Base-by-base conservation (phyloP, 225 moss, liverwort and hornwort genomes). In the Straminergon stramineum region DNA sequence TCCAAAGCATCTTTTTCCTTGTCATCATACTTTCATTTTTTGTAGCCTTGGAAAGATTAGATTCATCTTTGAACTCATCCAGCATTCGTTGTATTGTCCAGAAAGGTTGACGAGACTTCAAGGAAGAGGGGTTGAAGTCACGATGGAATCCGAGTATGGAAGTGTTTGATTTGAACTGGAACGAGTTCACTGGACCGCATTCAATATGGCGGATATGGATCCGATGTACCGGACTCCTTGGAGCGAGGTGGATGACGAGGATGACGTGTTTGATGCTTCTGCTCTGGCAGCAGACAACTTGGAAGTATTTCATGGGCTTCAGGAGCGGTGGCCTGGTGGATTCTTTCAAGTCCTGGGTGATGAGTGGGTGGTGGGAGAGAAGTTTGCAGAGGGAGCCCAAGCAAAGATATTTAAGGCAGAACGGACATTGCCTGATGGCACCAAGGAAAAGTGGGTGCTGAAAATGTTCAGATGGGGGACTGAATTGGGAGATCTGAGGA, bases 391-490 rank as follows among this genome's bases (percentile, higher is more conserved):
- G 7, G 79, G 79, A 80, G 2, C 0, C 39, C 7, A 7, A 8
- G 39, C 17, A 27, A 2, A n/a, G 5, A 27, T 80, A 39, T 18
- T 5, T 28, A n/a, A 80, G 17, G 79, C 39, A n/a, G 27, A 58
- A 0, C 55, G 3, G 8, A 58, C 39, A 11, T 17, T n/a, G 18
- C 79, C 27, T 27, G 18, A 80, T 58, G 58, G 58, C 27, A n/a
- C 58, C 58, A 58, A 80, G 11, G 79, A 80, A 0, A 80, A 57
- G 39, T 80, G 79, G 27, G 39, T 39, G n/a, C 5, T 80, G 58
- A 80, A 80, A 79, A 7, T 0, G 4, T 56, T 79, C 11, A 2
- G 3, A 16, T 2, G 0, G 0, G 6, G 17, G 35, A 0, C 2
- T 0, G 0, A 4, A 10, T 26, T 79, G 7, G 3, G 5, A 79